Conservation (phyloP, 2,329 filamentous ascomycete genomes). For the Paraphaeosphaeria sporulosa region DNA sequence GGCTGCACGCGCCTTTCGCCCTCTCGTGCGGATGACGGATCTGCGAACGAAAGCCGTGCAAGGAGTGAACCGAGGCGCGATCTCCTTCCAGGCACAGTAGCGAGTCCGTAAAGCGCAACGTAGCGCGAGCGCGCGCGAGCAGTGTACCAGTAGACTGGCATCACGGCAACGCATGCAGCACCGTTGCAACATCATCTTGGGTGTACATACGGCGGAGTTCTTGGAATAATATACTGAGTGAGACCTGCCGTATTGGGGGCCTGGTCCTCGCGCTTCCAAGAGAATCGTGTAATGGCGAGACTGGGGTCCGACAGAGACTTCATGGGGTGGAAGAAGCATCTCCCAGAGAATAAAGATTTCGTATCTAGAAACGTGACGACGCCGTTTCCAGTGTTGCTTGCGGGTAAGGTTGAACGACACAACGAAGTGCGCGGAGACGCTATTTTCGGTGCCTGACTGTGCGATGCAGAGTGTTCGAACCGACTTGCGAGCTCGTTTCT, state of each 20-base stretch:
- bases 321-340: not conserved
- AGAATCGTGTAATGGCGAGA: not conserved
- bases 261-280: not conserved
- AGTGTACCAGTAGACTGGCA: not conserved
- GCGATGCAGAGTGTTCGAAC: slow-evolving; percentile 2
- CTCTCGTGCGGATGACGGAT: slow-evolving; percentile 12
- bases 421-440: no score
- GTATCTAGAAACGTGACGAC: no score
- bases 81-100: not conserved
- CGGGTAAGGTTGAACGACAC: no score
- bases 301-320: not conserved
- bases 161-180: slow-evolving; percentile 1
- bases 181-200: slow-evolving; percentile 1
- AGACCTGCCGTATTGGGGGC: slow-evolving; percentile 20
- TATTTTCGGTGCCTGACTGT: slow-evolving; percentile 18
- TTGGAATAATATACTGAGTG: slow-evolving; percentile 23
- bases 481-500: not conserved
- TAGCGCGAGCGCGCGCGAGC: not conserved
- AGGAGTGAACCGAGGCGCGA: not conserved
- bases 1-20: no score
- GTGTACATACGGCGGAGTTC: slow-evolving; percentile 9
- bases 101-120: not conserved
- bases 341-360: no score
- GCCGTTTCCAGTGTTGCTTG: no score
- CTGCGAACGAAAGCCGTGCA: not conserved